These are phyloP conservation scores for Berberis vulgaris DNA, from an alignment of 164 flowering plant genomes.

Conservation along the genomic window DNA sequence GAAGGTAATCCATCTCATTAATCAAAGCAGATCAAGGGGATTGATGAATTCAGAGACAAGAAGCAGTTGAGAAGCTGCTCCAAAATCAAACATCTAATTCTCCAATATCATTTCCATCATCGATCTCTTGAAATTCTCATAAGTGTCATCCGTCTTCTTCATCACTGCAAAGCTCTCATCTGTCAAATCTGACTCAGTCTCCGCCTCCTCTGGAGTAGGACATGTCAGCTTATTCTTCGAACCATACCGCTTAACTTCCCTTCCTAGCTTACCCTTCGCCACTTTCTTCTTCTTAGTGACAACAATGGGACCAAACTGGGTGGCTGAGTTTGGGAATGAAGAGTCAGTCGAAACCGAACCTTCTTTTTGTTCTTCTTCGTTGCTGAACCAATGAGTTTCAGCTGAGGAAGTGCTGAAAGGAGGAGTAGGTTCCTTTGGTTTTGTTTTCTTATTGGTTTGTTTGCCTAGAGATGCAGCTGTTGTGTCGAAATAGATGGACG, in stretches of 20 bases:
- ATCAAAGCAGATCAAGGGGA: no score
- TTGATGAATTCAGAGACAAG: slow-evolving; percentile 41
- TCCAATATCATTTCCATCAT: slow-evolving; percentile 86
- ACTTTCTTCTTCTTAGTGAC: background rate
- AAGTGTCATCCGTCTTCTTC: slow-evolving; percentile 66
- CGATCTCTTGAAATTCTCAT: slow-evolving; percentile 65
- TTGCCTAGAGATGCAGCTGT: no score
- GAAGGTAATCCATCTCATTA: no score
- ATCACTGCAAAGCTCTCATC: slow-evolving; percentile 79
- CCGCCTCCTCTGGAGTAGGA: background rate
- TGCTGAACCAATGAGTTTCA: no score
- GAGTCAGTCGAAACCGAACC: slow-evolving; percentile 12
- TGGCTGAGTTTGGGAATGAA: slow-evolving; percentile 13
- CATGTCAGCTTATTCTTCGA: slow-evolving; percentile 10
- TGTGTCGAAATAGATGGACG: no score
- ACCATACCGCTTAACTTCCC: no score
- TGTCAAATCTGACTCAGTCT: slow-evolving; percentile 29
- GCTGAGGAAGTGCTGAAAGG: no score
- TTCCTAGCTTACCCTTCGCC: background rate
- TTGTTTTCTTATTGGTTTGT: no score
- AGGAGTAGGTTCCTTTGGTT: no score
- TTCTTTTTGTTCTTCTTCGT: no score
- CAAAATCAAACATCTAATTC: slow-evolving; percentile 64
- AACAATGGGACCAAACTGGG: slow-evolving; percentile 47
- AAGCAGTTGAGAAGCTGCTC: slow-evolving; percentile 67